A percentile compares a stretch with the other conserved stretches of the same genome.
phyloP scores from a whole-genome alignment of 2,329 filamentous ascomycete genomes.

The Pyrenochaeta sp. region DNA sequence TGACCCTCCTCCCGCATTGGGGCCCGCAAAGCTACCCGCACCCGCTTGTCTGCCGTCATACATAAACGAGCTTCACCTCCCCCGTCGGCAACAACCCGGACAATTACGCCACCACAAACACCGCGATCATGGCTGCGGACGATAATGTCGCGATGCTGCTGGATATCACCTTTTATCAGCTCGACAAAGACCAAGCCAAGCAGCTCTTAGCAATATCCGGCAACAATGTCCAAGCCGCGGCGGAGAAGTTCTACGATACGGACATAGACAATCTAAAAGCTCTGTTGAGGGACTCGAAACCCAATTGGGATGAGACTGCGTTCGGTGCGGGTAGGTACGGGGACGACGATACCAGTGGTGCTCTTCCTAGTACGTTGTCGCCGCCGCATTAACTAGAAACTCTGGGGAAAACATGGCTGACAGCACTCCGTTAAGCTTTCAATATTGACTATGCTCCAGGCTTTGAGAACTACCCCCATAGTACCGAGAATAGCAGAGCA shows the following conservation, averaged over 20 bases:
- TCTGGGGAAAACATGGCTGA: constrained; percentile 23
- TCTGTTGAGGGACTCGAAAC: constrained; percentile 30
- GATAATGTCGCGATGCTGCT: constrained; percentile 19
- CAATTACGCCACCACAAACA: not conserved
- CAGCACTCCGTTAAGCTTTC: constrained; percentile 34
- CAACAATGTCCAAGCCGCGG: constrained; percentile 33
- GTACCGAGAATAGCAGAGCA: constrained; percentile 42
- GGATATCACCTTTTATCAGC: constrained; percentile 18
- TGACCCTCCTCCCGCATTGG: not conserved
- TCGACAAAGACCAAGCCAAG: constrained; percentile 25
- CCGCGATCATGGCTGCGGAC: constrained; percentile 17
- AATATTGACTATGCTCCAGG: constrained; percentile 45
- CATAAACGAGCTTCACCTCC: not conserved
- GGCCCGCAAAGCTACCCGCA: constrained; percentile 2
- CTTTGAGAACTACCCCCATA: constrained; percentile 43
- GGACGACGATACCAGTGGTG: constrained; percentile 24
- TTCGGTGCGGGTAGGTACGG: constrained; percentile 45
- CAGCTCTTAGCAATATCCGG: constrained; percentile 32
- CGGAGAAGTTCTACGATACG: constrained; percentile 33
- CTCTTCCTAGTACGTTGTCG: constrained; percentile 39
- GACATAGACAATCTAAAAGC: constrained; percentile 23
- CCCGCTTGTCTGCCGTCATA: constrained; percentile 5
- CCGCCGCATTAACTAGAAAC: constrained; percentile 2
- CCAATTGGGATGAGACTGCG: constrained; percentile 43
- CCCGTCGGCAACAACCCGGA: not conserved